Evolutionary conservation across 2,329 filamentous ascomycete genomes (phyloP), one percentile per base, ranked within the genome.

Genomic region (Aspergillus sp.): DNA sequence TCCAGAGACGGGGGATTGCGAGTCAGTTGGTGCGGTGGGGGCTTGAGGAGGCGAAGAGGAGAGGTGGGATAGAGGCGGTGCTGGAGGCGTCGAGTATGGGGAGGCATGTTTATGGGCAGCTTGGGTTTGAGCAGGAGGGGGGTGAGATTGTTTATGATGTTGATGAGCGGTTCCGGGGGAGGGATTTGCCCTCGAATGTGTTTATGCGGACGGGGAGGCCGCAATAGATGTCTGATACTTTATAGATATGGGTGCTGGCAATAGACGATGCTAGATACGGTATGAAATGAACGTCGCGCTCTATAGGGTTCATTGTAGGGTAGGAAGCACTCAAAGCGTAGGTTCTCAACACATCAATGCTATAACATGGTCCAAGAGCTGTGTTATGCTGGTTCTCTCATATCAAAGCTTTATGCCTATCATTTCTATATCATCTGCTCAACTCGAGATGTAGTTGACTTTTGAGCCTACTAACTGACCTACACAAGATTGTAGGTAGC

Each of bases 81-180:
- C 78, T 75, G 0, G 81, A 83, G 65, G 81, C 74, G 2, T 82
- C 80, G 17, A 64, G 64, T 13, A 80, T 83, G 80, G 81, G 81
- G 3, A 69, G 81, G 9, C 63, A 68, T 24, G 78, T 78, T 0
- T 83, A 83, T 51, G 42, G 58, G n/a, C 74, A 77, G 57, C 50
- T 81, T 38, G 81, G 80, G 0, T 83, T 83, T 56, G 63, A 66
- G 26, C 71, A 74, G 3, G 75, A 77, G 39, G 75, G 71, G 0
- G 30, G 38, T 1, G 80, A 83, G 55, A 71, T 81, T 9, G 71
- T 69, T 26, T 82, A 79, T 52, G 57, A 68, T 3, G 68, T 80
- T 18, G 80, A 81, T 50, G 71, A 71, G 3, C 74, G 80, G 63
- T 81, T 81, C 20, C 58, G 66, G 0, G 58, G 67, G 43, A 36